Evolutionary conservation across 1,284 basidiomycete species (phyloP), one percentile per base, ranked within the genome.

Genomic region (Thecaphora thlaspeos): DNA sequence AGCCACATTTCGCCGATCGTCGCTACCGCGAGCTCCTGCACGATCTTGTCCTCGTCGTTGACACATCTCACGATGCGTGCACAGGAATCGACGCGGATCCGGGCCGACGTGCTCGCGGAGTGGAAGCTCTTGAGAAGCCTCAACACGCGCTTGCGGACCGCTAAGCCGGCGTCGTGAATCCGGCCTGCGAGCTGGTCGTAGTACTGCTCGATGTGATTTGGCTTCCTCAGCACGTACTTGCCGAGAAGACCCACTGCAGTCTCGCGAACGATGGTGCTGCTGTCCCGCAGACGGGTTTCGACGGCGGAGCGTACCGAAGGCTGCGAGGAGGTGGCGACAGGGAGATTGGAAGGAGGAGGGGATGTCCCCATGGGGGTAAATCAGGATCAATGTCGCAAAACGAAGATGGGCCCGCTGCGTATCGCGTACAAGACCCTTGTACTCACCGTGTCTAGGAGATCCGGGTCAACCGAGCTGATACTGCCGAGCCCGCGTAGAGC

Each of bases 221-320:
- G 89, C 2, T 88, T 87, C 53, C 90, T 87, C 23, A 93, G 85
- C 79, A 97, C 87, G 73, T 96, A 95, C 79, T 91, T 94, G 24
- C 94, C 92, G 54, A 98, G 89, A 43, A 98, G 81, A 60, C 95
- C 92, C 9, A 98, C 89, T 5, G 94, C 91, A 5, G 91, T 90
- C 78, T 99, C 95, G 32, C 94, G 87, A 18, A 98, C 95, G 23
- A 88, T 88, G 1, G 93, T 87, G 0, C 93, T 96, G 51, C 84
- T 87, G 71, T 99, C 94, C 3, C 88, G 81, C 18, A 98, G 83
- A 71, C 94, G 89, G 21, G 85, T 86, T 78, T 95, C 91, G 61
- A 99, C 91, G 0, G 89, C 69, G 4, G 41, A 36, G 15, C 63
- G 69, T 42, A 71, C 55, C 4, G 41, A 23, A 7, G 39, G 46